These are phyloP conservation scores for Eimeria falciformis DNA, from an alignment of 169 alveolate genomes.

Conservation along the genomic window DNA sequence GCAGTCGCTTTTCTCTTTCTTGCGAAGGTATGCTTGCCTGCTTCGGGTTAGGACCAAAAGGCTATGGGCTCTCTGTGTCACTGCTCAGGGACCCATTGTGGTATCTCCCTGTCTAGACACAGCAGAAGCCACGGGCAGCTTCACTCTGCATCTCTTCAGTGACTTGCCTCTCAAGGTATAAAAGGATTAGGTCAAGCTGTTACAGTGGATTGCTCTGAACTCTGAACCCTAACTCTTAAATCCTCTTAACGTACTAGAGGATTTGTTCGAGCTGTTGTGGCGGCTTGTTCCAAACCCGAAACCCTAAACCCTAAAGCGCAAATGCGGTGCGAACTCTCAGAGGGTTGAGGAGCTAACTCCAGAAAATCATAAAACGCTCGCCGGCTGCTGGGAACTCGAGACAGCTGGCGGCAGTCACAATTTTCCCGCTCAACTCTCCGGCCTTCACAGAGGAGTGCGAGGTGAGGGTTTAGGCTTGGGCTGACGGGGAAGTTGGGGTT, in stretches of 20 bases:
- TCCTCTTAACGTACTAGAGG: too few relatives aligned
- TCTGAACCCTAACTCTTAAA: too few relatives aligned
- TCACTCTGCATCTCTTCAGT: neutral
- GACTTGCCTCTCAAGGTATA: constrained; percentile 38
- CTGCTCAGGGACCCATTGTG: constrained; percentile 23
- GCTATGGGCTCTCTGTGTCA: too few relatives aligned
- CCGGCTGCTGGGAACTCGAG: constrained; percentile 20
- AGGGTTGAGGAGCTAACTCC: neutral
- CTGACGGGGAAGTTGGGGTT: neutral
- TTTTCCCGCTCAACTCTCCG: neutral
- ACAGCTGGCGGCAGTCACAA: constrained; percentile 41
- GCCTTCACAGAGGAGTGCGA: neutral
- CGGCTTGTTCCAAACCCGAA: too few relatives aligned
- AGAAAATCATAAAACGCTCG: neutral
- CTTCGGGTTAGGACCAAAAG: too few relatives aligned
- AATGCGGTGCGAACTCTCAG: neutral
- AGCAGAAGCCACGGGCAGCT: neutral
- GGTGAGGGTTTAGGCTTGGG: constrained; percentile 3
- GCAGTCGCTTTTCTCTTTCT: too few relatives aligned
- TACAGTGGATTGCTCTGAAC: too few relatives aligned
- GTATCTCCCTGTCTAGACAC: constrained; percentile 11
- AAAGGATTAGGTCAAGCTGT: neutral
- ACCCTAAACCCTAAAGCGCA: neutral
- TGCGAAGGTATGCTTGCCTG: too few relatives aligned
- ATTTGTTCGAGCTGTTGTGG: neutral